These are phyloP conservation scores for Fragaria nilgerrensis DNA, from an alignment of 306 rosid genomes.

Conservation along the genomic window DNA sequence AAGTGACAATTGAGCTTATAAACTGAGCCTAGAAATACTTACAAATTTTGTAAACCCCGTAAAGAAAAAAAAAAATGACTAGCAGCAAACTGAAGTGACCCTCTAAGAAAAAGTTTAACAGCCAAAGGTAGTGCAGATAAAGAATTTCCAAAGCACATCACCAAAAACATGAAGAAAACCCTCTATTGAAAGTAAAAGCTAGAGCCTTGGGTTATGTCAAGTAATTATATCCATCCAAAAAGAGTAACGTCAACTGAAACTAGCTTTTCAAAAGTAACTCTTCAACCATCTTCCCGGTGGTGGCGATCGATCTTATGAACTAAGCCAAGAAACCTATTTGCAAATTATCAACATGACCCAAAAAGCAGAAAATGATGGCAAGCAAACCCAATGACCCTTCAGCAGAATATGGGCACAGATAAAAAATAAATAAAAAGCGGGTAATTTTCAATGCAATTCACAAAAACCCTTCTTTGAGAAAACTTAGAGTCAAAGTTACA, in stretches of 20 bases:
- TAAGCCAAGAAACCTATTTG: background rate
- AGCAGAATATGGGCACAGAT: background rate
- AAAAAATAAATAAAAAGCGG: too few species aligned
- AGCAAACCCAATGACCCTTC: background rate
- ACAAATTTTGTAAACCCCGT: background rate
- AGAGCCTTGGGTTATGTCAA: background rate
- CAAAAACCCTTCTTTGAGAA: background rate
- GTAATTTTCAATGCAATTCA: background rate
- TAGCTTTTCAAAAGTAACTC: background rate
- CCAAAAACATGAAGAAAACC: background rate
- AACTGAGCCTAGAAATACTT: background rate
- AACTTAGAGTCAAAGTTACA: background rate
- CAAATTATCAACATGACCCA: background rate
- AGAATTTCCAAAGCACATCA: background rate
- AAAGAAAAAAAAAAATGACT: background rate
- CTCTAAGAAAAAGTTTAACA: background rate
- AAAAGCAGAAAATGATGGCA: background rate
- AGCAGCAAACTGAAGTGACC: background rate
- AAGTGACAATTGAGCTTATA: background rate
- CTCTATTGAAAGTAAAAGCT: background rate
- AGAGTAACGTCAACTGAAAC: background rate
- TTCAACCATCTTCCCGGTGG: background rate
- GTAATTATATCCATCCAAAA: background rate
- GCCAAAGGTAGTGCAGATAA: too few species aligned
- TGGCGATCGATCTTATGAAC: background rate